phyloP scores from a whole-genome alignment of 208 protist genomes.

The Porcisia deanei region DNA sequence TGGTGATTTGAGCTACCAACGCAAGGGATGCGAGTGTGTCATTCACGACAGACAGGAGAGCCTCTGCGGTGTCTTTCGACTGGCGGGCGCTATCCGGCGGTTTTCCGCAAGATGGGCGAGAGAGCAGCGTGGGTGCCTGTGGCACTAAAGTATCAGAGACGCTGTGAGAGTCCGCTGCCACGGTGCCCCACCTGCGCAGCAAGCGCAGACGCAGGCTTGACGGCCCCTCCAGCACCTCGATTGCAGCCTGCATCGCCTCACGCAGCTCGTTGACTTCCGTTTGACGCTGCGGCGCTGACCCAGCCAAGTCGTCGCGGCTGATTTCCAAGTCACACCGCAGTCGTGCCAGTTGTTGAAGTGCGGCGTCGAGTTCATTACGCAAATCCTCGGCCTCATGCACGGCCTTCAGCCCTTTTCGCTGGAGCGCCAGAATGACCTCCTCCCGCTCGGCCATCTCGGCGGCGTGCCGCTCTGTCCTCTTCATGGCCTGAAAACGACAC shows the following conservation, averaged over 20 bases:
- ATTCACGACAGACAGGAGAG: conserved; percentile 6
- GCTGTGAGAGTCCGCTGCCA: not conserved
- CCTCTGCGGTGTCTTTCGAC: conserved; percentile 6
- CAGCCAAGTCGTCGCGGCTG: conserved; percentile 8
- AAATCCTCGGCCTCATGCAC: conserved; percentile 11
- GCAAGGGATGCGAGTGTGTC: conserved; percentile 6
- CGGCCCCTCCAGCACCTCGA: conserved; percentile 15
- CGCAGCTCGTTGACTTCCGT: conserved; percentile 20
- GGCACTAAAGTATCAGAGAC: not conserved
- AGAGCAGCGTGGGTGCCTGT: not conserved
- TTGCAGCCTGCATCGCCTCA: conserved; percentile 16
- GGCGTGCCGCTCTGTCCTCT: conserved; percentile 2
- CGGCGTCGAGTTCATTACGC: conserved; percentile 10
- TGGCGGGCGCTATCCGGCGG: conserved; percentile 1
- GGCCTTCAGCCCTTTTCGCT: conserved; percentile 7
- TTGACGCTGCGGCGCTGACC: conserved; percentile 7
- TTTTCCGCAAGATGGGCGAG: not conserved
- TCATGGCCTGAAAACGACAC: conserved; percentile 17
- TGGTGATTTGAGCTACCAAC: not conserved
- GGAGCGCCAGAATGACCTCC: conserved; percentile 12
- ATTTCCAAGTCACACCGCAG: conserved; percentile 16
- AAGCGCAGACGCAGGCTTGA: not conserved
- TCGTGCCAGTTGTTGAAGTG: conserved; percentile 4
- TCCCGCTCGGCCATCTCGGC: conserved; percentile 15
- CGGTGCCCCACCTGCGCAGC: conserved; percentile 9